These are phyloP conservation scores for Chrysoporthe cubensis DNA, from an alignment of 2,329 filamentous ascomycete genomes.

Conservation along the genomic window DNA sequence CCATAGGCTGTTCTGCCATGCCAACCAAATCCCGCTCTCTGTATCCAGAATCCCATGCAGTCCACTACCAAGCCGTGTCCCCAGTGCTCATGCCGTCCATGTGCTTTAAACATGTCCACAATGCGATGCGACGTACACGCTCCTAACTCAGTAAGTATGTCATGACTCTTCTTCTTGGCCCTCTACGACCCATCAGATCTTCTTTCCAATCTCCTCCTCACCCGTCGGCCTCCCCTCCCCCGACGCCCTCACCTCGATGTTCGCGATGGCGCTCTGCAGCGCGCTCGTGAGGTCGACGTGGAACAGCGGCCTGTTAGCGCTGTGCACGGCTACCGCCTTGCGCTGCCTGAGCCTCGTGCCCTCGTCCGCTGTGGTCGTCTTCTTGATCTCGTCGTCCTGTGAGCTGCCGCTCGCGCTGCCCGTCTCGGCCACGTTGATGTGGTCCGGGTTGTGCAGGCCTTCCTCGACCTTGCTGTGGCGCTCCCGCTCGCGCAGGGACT, in stretches of 20 bases:
- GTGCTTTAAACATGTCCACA: neutral
- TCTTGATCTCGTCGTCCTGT: conserved; percentile 42
- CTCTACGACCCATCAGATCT: neutral
- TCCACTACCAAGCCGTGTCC: neutral
- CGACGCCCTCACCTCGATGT: conserved; percentile 61
- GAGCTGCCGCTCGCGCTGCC: conserved; percentile 28
- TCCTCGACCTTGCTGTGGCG: conserved; percentile 24
- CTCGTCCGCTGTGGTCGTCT: conserved; percentile 36
- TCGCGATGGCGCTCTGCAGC: conserved; percentile 82
- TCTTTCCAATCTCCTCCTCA: conserved; percentile 25
- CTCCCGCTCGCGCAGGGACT: conserved; percentile 35
- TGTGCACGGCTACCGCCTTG: conserved; percentile 72
- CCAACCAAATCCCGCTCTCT: neutral
- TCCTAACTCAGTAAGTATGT: neutral
- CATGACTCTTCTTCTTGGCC: neutral
- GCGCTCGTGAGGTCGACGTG: conserved; percentile 91
- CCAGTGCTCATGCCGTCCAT: conserved; percentile 9
- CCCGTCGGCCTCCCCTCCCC: conserved; percentile 33
- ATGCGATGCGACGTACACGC: neutral
- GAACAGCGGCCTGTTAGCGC: conserved; percentile 90
- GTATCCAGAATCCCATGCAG: neutral
- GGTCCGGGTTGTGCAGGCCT: conserved; percentile 19
- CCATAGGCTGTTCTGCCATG: neutral
- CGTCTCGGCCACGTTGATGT: conserved; percentile 28
- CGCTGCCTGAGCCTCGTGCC: conserved; percentile 43